Evolutionary conservation across 306 rosid species (phyloP), one percentile per base, ranked within the genome.

Genomic region (Acmispon strigosus): DNA sequence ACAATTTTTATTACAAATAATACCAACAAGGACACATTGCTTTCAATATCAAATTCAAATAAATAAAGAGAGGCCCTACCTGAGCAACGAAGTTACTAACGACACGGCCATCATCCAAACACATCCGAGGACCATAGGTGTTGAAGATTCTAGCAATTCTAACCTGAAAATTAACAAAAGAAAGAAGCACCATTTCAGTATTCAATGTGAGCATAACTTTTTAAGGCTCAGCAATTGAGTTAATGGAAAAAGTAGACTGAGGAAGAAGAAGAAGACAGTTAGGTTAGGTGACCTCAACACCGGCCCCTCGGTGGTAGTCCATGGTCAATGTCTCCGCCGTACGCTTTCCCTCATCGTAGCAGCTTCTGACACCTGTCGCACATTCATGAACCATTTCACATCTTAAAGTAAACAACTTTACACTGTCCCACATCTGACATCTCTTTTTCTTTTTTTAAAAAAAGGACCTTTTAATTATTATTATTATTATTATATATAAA

Each of bases 321-420:
- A 94, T 94, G 39, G 99, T 87, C 88, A 94, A 84, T 54, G 99
- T 94, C 82, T 94, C 99, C 0, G 99, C 99, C 72, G 99, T 94
- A 29, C 99, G 99, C 70, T 94, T 94, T 59, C 99, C 99, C 83
- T 94, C 99, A 6, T 94, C 99, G 83, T 94, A 94, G 80, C 99
- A 94, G 20, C 99, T 94, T 44, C 99, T 80, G 70, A 94, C 99
- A 91, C 99, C 99, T 94, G 99, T 80, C 87, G 37, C 49, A 2
- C 36, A 37, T 51, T 20, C 62, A 78, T 27, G 58, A 29, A 14
- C 48, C 0, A 17, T 66, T 70, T n/a, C 73, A 76, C 37, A 5
- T 32, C 37, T 32, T 32, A 2, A 22, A 22, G 24, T 22, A 22
- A 32, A 32, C 7, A 32, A 32, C 8, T 32, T 5, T 32, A 32